Percentiles rank a stretch among this genome's conserved stretches.
Evolutionary conservation across 2,329 filamentous ascomycete genomes (phyloP).

Genomic region (Purpureocillium lavendulum): DNA sequence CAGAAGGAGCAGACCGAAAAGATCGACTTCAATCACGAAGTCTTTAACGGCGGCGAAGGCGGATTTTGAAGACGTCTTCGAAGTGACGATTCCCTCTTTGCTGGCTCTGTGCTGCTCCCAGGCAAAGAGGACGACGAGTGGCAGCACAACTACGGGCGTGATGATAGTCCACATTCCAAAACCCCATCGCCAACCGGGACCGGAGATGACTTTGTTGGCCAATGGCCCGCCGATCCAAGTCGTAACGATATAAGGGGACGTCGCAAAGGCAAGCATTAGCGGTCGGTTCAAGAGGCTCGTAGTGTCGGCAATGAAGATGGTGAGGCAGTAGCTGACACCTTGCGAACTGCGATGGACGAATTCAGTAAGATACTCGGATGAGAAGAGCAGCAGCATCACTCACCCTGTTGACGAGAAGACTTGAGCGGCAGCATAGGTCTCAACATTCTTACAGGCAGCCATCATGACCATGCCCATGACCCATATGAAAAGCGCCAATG

Average conservation of each 20-base stretch:
- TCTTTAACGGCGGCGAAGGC: conserved; percentile 36
- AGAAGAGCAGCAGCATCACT: no score
- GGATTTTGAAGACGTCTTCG: conserved; percentile 27
- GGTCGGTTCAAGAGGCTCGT: conserved; percentile 21
- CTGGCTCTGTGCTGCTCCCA: conserved; percentile 53
- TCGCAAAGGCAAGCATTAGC: conserved; percentile 54
- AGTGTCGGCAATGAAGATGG: conserved; percentile 11
- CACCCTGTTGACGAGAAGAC: conserved; percentile 50
- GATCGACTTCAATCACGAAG: conserved; percentile 51
- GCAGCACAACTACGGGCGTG: conserved; percentile 48
- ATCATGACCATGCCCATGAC: conserved; percentile 48
- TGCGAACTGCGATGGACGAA: conserved; percentile 18
- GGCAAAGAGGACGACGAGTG: conserved; percentile 47
- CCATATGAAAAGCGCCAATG: conserved; percentile 38
- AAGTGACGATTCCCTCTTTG: conserved; percentile 37
- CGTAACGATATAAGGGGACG: conserved; percentile 58
- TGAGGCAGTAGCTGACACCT: conserved; percentile 31
- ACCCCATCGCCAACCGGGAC: conserved; percentile 57
- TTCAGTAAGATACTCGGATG: conserved; percentile 26
- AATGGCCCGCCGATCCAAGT: conserved; percentile 55
- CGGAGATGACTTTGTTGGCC: conserved; percentile 38
- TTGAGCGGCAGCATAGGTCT: conserved; percentile 42
- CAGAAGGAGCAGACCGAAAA: conserved; percentile 40
- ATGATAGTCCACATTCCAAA: conserved; percentile 60
- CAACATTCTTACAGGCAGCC: conserved; percentile 39